Evolutionary conservation across 352 stramenopile genomes (phyloP).

Genomic region (Heterotrichella gracilis): DNA sequence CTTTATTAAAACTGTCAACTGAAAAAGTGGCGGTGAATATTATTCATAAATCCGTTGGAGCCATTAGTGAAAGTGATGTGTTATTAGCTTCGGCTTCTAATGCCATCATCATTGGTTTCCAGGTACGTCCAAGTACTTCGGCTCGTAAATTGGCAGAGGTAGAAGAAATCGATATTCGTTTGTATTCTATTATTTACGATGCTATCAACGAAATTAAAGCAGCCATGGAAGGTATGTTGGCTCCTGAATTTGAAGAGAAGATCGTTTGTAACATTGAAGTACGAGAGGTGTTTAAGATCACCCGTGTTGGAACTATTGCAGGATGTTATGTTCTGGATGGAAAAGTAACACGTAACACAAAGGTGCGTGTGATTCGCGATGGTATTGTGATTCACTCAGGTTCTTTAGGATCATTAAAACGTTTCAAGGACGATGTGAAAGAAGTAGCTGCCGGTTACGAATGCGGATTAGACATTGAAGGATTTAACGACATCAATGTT

Average conservation of each 20-base stretch:
- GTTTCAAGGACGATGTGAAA: neutral
- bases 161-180: neutral
- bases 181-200: neutral
- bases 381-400: neutral
- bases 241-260: neutral
- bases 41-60: neutral
- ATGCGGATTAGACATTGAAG: neutral
- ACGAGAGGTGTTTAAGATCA: neutral
- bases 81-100: neutral
- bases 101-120: neutral
- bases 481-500: neutral
- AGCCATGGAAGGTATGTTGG: neutral
- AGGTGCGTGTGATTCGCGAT: neutral
- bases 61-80: neutral
- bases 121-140: neutral
- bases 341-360: neutral
- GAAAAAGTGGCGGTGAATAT: neutral
- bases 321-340: neutral
- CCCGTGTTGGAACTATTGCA: neutral
- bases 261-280: neutral
- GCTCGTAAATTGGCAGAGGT: neutral
- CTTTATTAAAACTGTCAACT: neutral
- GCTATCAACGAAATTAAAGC: neutral
- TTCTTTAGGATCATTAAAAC: neutral
- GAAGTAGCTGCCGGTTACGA: neutral